Conservation (phyloP, 192 early-diverging fungal genomes). For the Chytriomyces confervae region DNA sequence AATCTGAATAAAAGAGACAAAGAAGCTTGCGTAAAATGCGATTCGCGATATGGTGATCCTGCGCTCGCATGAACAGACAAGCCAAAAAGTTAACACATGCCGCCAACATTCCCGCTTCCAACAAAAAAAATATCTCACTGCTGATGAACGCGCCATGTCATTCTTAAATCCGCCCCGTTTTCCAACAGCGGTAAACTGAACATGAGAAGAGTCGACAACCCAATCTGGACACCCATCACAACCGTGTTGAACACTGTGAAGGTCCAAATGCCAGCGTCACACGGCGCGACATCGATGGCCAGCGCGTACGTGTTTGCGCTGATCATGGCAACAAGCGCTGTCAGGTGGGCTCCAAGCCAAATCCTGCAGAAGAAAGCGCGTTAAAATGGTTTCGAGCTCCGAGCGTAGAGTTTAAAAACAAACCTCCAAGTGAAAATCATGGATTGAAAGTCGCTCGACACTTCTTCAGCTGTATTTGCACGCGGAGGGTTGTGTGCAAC, state of each 20-base stretch:
- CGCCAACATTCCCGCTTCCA: background rate
- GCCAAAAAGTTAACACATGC: background rate
- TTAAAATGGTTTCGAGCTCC: too few relatives aligned
- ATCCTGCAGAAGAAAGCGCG: background rate
- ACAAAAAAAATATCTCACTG: too few relatives aligned
- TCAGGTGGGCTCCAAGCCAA: constrained; percentile 4
- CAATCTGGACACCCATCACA: constrained; percentile 17
- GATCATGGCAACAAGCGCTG: background rate
- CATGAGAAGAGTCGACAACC: background rate
- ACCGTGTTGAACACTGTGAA: background rate
- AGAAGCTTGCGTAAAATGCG: background rate
- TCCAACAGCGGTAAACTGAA: constrained; percentile 1
- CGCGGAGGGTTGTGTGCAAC: too few relatives aligned
- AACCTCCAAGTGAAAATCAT: constrained; percentile 23
- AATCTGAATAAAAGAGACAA: constrained; percentile 15
- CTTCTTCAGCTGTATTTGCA: too few relatives aligned
- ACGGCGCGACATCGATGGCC: background rate
- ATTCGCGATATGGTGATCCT: background rate
- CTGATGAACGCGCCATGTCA: constrained; percentile 27
- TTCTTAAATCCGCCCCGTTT: constrained; percentile 1
- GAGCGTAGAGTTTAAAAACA: background rate
- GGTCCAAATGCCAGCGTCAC: background rate
- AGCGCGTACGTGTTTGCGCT: background rate
- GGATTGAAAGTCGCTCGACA: background rate
- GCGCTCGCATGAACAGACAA: too few relatives aligned